phyloP scores from a whole-genome alignment of 208 protist genomes.

The Acanthamoeba lenticulata region DNA sequence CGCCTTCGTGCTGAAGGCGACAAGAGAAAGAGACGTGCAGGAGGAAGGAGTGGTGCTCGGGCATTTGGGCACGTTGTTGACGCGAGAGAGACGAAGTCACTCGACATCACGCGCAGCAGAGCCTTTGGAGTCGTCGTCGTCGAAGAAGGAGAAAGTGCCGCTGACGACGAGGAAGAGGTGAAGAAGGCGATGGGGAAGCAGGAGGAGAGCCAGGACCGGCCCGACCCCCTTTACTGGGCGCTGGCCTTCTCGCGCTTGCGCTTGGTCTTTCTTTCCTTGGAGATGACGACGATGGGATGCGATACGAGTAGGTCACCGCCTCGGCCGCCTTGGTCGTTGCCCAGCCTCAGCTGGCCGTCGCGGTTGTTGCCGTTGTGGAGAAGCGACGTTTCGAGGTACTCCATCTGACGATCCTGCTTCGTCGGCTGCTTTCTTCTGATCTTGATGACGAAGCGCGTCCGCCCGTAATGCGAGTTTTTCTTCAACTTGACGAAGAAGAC shows the following conservation, averaged over 20 bases:
- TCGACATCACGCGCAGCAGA: no score
- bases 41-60: no score
- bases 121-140: no score
- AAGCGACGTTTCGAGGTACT: conserved; percentile 28
- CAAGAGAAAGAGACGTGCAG: no score
- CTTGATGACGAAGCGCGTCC: conserved; percentile 67
- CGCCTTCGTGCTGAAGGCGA: no score
- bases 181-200: no score
- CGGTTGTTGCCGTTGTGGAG: neutral
- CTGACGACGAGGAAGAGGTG: no score
- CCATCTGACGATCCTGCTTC: neutral
- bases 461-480: conserved; percentile 64
- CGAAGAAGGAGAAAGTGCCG: no score
- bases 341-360: neutral
- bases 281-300: conserved; percentile 65
- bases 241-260: conserved; percentile 44
- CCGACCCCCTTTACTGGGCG: neutral
- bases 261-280: conserved; percentile 67
- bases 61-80: no score
- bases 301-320: conserved; percentile 39
- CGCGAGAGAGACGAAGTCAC: no score
- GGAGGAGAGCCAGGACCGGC: no score
- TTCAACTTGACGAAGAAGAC: conserved; percentile 71
- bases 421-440: conserved; percentile 45
- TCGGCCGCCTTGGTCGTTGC: neutral